Base-by-base conservation (phyloP, 257 asterid genomes). In the Scutellaria galericulata region DNA sequence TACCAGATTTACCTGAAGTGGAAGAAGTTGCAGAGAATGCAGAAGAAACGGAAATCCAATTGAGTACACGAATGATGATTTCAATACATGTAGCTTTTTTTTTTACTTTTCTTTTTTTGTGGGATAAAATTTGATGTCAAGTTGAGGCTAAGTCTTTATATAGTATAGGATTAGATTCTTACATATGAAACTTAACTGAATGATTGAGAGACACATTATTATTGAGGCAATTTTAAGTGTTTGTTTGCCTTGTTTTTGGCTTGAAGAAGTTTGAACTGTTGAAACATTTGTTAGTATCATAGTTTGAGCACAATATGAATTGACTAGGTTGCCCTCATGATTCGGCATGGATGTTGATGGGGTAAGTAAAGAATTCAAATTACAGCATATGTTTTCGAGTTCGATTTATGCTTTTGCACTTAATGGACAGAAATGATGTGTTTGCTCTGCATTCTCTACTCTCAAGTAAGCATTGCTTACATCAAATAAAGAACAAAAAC, bases 1-100 rank as follows among this genome's bases (percentile, higher is more conserved):
- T 95, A 88, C 82, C 96, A 92, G 80, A 95, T 92, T 74, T 95
- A 87, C 77, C 83, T 95, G 13, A 91, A 95, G 78, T 95, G 96
- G 97, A 88, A 78, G 78, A 94, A 81, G 78, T 62, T 86, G 80
- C 88, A 83, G 82, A 83, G 88, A 78, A 52, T 77, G 77, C 91
- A 79, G 81, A 91, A 85, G 83, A 91, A 90, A 80, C 86, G 86
- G 77, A 94, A 90, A 86, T 52, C 92, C 63, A 79, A 74, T 24
- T 91, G 75, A 82, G 63, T 46, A 10, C 12, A 10, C 24, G 15
- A 61, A 12, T 66, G 47, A 27, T 42, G 68, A 24, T 41, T 62
- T 71, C 24, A 20, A 63, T 7, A 64, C 13, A 22, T 75, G 77
- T 70, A 73, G 68, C 12, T 52, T 67, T 57, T 64, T 14, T 58